A percentile compares a stretch with the other conserved stretches of the same genome.
Conservation (phyloP, 495 filamentous ascomycete genomes). For the Neurospora sp. region DNA sequence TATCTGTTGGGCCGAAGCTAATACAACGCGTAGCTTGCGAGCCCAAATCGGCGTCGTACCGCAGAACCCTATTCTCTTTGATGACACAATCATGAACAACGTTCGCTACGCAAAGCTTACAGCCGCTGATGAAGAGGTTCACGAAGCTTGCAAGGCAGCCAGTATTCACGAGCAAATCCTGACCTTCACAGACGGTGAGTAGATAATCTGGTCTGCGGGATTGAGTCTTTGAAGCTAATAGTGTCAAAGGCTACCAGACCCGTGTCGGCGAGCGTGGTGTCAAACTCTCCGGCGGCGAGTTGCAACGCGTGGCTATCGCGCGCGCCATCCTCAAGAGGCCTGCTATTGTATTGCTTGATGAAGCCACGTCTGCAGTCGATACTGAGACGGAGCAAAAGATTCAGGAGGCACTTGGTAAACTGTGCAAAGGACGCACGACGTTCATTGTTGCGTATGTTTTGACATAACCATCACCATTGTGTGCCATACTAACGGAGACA, state of each 20-base stretch:
- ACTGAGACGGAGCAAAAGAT: conserved; percentile 65
- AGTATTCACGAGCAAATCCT: conserved; percentile 73
- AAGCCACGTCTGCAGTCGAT: conserved; percentile 49
- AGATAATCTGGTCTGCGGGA: neutral
- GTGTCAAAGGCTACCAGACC: conserved; percentile 39
- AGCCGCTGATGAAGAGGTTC: conserved; percentile 76
- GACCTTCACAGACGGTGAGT: conserved; percentile 45
- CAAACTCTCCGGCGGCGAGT: conserved; percentile 65
- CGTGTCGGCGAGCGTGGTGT: conserved; percentile 53
- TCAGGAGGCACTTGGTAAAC: conserved; percentile 51
- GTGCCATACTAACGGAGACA: conserved; percentile 14
- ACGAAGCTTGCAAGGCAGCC: conserved; percentile 74
- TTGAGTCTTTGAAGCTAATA: conserved; percentile 6
- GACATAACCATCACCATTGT: neutral
- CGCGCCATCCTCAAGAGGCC: conserved; percentile 47
- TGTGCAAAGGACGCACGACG: conserved; percentile 49
- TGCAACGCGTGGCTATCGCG: conserved; percentile 70
- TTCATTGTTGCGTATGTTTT: conserved; percentile 51
- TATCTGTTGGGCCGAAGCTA: neutral
- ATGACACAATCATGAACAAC: conserved; percentile 91
- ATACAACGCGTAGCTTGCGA: conserved; percentile 42
- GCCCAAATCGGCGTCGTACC: conserved; percentile 71
- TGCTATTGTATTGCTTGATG: conserved; percentile 46
- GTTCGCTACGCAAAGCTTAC: conserved; percentile 78
- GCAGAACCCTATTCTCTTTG: conserved; percentile 90